Evolutionary conservation across 495 filamentous ascomycete genomes (phyloP), one percentile per base, ranked within the genome.

Genomic region (Echria macrotheca): DNA sequence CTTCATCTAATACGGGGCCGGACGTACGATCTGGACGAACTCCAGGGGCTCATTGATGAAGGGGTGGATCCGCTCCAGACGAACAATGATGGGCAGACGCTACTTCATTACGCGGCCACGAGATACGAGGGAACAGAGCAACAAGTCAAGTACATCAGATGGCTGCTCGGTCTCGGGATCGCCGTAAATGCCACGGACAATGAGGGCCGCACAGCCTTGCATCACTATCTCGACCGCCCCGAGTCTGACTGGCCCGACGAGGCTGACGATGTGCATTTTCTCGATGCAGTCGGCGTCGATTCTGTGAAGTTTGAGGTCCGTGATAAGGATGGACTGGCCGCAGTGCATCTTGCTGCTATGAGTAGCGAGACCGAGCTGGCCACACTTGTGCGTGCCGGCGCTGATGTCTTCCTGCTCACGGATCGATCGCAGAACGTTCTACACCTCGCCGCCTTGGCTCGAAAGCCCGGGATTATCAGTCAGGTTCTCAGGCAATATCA

Each of bases 81-180:
- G 21, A 18, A 39, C 36, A 18, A 18, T n/a, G n/a, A 18, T 21
- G 36, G 36, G 3, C 15, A 39, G 15, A 39, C 36, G 2, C n/a
- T 39, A 10, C 4, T 39, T 2, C 36, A 39, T 10, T 3, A 4
- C 9, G n/a, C 18, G 15, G 36, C 36, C 10, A 18, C n/a, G 9
- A 19, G 21, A 9, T 15, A 18, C 9, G 10, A 39, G 36, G 14
- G 18, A 15, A 9, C 15, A 9, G 10, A 39, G 36, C 9, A 39
- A 10, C n/a, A 17, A 15, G 18, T 10, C 2, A 10, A 18, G 14
- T 19, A 21, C 15, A 19, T 31, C 5, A 8, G 26, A 14, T 51
- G 49, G 49, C 51, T 58, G 12, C 23, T 51, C 15, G 35, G 43
- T 38, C 47, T 45, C 3, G 55, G 55, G 5, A 44, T 50, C 11